phyloP scores from a whole-genome alignment of 129 eudicot genomes.

The Artemisia annua region DNA sequence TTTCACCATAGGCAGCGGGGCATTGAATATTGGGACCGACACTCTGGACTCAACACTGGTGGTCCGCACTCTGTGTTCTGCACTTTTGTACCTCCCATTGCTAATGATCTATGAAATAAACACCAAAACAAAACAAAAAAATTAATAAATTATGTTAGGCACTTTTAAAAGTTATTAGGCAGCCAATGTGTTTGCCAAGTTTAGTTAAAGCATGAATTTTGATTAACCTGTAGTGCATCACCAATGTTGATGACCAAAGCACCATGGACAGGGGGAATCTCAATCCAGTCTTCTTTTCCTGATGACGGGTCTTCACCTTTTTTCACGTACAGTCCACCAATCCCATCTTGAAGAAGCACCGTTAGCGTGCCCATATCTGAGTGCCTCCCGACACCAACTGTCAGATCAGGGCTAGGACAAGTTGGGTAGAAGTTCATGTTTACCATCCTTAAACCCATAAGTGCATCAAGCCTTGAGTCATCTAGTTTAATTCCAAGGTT shows the following conservation, averaged over 20 bases:
- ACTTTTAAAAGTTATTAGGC: not conserved
- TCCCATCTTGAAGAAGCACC: slow-evolving; percentile 50
- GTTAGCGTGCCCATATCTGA: slow-evolving; percentile 51
- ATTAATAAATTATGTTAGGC: too few species aligned
- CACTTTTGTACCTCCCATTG: slow-evolving; percentile 33
- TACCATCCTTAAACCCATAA: slow-evolving; percentile 37
- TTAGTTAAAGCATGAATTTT: not conserved
- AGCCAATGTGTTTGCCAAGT: not conserved
- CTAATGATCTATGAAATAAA: too few species aligned
- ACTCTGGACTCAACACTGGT: slow-evolving; percentile 43
- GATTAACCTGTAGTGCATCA: slow-evolving; percentile 41
- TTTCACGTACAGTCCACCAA: slow-evolving; percentile 51
- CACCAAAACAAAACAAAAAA: too few species aligned
- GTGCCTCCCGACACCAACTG: slow-evolving; percentile 52
- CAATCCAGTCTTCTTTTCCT: slow-evolving; percentile 40
- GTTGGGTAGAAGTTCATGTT: slow-evolving; percentile 48
- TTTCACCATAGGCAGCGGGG: slow-evolving; percentile 26
- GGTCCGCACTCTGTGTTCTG: slow-evolving; percentile 46
- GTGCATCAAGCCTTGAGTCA: slow-evolving; percentile 29
- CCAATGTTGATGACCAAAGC: slow-evolving; percentile 57
- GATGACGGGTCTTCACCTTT: slow-evolving; percentile 4
- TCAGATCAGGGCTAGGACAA: slow-evolving; percentile 54
- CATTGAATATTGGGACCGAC: slow-evolving; percentile 39
- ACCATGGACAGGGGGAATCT: slow-evolving; percentile 47
- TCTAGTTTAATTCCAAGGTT: slow-evolving; percentile 37